Evolutionary conservation across 768 basidiomycete species (phyloP), one percentile per base, ranked within the genome.

Genomic region (Psilocybe tampanensis): DNA sequence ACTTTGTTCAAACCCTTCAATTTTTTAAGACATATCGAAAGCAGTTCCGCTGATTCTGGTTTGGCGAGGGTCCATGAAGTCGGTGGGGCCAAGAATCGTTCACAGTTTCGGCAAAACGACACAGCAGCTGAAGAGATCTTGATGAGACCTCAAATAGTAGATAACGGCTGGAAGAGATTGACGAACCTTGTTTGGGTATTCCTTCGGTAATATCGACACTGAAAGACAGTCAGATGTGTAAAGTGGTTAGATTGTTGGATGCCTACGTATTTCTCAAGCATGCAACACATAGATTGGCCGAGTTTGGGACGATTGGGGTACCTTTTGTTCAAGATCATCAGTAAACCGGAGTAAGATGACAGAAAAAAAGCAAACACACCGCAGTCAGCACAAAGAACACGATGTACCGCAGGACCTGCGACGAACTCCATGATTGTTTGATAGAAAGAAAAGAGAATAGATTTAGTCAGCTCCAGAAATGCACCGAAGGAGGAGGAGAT

Each of bases 201-300:
- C 94, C 95, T 70, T 98, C 96, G 0, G 95, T 98, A 69, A 99
- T 96, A 71, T 99, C 97, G 59, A 98, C 87, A 8, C 92, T 94
- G 65, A 3, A 36, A 39, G 24, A n/a, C 18, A 56, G 32, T 45
- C 39, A 52, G 39, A 56, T 33, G 18, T 9, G 3, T n/a, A 4
- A 17, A 24, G 21, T 44, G 6, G 12, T 22, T 23, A 4, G 24
- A 29, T 9, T 29, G 5, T 36, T 11, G 7, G 23, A 34, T 24
- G 73, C 88, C 60, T 69, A 89, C 89, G 89, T 88, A 80, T 95
- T 96, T 54, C 94, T 76, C 43, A 97, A 78, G 68, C 95, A 96
- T 49, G 83, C 84, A 6, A 95, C 92, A 64, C 95, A 96, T 34
- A 95, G 77, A 76, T 95, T 95, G 39, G 94, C 94, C 59, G 91